Evolutionary conservation across 441 rosid species (phyloP), one percentile per base, ranked within the genome.

Genomic region (Biscutella auriculata): DNA sequence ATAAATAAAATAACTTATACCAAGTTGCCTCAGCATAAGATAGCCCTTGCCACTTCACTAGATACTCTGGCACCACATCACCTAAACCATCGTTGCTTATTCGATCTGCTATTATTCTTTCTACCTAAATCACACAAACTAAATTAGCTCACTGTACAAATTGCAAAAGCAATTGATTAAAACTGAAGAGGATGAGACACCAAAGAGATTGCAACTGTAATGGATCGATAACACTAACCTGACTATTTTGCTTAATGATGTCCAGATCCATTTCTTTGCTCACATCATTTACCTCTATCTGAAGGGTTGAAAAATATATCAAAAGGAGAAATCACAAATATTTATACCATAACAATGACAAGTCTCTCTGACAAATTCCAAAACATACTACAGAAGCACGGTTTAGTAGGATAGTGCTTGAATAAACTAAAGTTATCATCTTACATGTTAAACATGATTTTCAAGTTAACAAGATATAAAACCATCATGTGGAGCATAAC

Each of bases 1-100:
- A 56, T 16, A 56, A 54, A 44, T 13, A 26, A 55, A 63, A 28
- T 28, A 47, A 28, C 19, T 25, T 41, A 65, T 84, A 95, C 99
- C 99, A 95, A 58, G 98, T 95, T 62, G 97, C 97, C 81, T 95
- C 99, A 53, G 99, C 99, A 77, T 95, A 95, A 61, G 99, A 95
- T 47, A 95, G 83, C 60, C 99, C 99, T 72, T 84, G 96, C 99
- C 99, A 95, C 84, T 95, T 95, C 66, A 95, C 97, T 52, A 95
- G 68, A 71, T 95, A 95, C 81, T 90, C 97, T 6, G 90, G 89
- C 71, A 86, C 80, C 63, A 90, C 83, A 66, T 79, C 80, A 56
- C 81, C 95, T 66, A 69, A 75, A 64, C 65, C 68, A 73, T 86
- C 97, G 68, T 80, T 86, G 73, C 80, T 70, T 52, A 95, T 85